Conservation (phyloP, 2,329 filamentous ascomycete genomes). For the Aureobasidium musti region DNA sequence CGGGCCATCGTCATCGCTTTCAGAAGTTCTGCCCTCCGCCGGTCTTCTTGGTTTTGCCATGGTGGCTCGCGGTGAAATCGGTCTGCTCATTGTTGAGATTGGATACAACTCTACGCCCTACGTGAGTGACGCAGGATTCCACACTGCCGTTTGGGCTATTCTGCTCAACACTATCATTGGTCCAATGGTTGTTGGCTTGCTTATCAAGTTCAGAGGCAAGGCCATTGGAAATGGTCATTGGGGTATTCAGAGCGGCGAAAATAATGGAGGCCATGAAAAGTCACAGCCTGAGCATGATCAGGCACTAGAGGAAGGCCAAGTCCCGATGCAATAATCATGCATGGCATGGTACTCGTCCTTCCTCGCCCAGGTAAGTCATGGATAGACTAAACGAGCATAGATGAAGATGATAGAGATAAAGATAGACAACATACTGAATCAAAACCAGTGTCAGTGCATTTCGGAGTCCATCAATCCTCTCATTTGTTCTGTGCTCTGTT, state of each 20-base stretch:
- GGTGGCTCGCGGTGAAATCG: slow-evolving; percentile 40
- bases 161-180: slow-evolving; percentile 37
- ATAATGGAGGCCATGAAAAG: background rate
- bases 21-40: background rate
- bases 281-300: background rate
- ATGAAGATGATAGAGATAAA: no score
- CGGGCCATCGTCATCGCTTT: background rate
- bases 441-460: no score
- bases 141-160: slow-evolving; percentile 38
- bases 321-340: background rate
- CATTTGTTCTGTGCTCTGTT: no score
- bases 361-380: no score
- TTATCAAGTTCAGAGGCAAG: slow-evolving; percentile 35
- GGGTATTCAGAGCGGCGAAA: slow-evolving; percentile 16
- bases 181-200: slow-evolving; percentile 35
- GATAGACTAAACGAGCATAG: no score
- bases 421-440: no score
- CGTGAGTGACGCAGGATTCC: slow-evolving; percentile 35
- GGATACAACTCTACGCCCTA: slow-evolving; percentile 39
- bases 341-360: no score
- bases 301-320: background rate
- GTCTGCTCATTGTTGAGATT: slow-evolving; percentile 39
- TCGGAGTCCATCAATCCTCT: no score
- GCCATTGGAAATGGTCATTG: slow-evolving; percentile 34
- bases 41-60: slow-evolving; percentile 37